Evolutionary conservation across 1,284 basidiomycete species (phyloP), one percentile per base, ranked within the genome.

Genomic region (Macrocystidia cucumis): DNA sequence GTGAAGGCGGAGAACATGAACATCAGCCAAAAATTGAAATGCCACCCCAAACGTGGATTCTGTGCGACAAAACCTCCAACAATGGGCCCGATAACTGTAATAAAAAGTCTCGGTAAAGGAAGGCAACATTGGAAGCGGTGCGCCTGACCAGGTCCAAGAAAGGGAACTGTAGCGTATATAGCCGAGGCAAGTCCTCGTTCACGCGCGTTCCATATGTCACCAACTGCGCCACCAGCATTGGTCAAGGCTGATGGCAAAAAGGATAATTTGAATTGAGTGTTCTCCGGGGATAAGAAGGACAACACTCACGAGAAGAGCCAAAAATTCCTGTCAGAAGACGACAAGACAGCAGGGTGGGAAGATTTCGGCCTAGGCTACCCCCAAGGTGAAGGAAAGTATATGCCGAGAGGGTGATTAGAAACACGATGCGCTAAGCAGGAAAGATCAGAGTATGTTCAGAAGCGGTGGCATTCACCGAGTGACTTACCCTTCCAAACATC

Each of bases 21-120:
- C 62, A 82, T 74, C 31, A 85, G 59, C 77, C 79, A 83, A 55
- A 86, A 84, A 30, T 78, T 74, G 57, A 80, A 81, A 23, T 74
- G 63, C 78, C 78, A 87, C 8, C 72, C 72, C 4, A 72, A 58
- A 25, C 49, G 59, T 17, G 60, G 49, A 37, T 61, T 63, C 41
- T 72, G 53, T n/a, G 65, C 67, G 9, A 75, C 64, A 50, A 67
- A 80, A 13, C 79, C 79, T 13, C 81, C 78, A 13, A 78, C 69
- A 29, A 83, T 71, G 1, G 79, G 79, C 0, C 80, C 75, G 24
- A 74, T 57, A 6, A 77, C 72, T 70, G 44, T 27, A 35, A 35
- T 31, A 32, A 23, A 19, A 44, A 14, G 44, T 38, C 9, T 8
- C 18, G 21, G 22, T 26, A 18, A 14, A 5, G 35, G 19, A 29